phyloP scores from a whole-genome alignment of 495 filamentous ascomycete genomes.

The Haplographium delicatum region DNA sequence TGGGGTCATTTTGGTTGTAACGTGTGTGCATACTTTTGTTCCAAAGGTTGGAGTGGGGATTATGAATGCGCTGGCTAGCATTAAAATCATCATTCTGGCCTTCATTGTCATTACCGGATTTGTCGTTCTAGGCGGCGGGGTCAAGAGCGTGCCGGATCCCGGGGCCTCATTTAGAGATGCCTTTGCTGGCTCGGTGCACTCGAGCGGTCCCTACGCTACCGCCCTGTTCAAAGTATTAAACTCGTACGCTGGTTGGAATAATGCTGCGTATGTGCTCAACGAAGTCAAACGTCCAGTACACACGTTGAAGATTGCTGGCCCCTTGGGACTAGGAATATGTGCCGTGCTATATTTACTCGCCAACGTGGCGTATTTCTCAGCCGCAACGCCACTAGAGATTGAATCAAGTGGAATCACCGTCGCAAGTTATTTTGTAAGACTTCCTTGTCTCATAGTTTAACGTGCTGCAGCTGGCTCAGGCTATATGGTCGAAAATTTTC shows the following conservation, averaged over 20 bases:
- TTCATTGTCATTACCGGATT: slow-evolving; percentile 41
- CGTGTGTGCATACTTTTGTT: slow-evolving; percentile 42
- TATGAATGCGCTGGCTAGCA: slow-evolving; percentile 42
- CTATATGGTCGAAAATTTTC: not conserved
- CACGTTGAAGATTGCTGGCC: slow-evolving; percentile 46
- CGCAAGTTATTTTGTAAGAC: slow-evolving; percentile 35
- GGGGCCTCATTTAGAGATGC: slow-evolving; percentile 29
- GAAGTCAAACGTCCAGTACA: slow-evolving; percentile 45
- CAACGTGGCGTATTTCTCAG: slow-evolving; percentile 40
- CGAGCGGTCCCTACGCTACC: slow-evolving; percentile 39
- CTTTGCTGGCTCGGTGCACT: slow-evolving; percentile 29
- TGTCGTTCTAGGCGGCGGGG: slow-evolving; percentile 33
- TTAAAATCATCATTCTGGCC: slow-evolving; percentile 42
- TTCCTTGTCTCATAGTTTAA: too few species aligned
- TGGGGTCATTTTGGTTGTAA: slow-evolving; percentile 40
- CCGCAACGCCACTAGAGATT: slow-evolving; percentile 20
- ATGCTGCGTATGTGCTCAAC: slow-evolving; percentile 30
- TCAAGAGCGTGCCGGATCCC: slow-evolving; percentile 30
- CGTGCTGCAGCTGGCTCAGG: too few species aligned
- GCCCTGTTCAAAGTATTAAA: slow-evolving; percentile 61
- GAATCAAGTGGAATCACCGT: slow-evolving; percentile 18
- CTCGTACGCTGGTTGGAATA: slow-evolving; percentile 38
- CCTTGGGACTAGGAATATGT: slow-evolving; percentile 39
- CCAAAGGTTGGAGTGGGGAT: slow-evolving; percentile 49
- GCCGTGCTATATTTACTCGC: slow-evolving; percentile 47